A percentile compares a stretch with the other conserved stretches of the same genome.
These are phyloP conservation scores for Vaccinium darrowii DNA, from an alignment of 148 eudicot species.

Conservation along the genomic window DNA sequence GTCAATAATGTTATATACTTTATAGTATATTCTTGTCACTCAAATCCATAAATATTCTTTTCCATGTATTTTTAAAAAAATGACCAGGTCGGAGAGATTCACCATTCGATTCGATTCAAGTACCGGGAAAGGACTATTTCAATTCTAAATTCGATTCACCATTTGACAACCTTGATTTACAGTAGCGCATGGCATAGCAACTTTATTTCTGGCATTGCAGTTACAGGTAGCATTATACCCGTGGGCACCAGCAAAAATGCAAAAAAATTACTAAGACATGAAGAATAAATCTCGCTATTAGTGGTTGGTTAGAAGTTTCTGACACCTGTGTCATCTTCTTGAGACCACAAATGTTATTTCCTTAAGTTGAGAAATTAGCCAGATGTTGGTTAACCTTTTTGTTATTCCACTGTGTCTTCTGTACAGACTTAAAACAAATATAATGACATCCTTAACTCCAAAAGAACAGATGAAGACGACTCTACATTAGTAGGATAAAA, in stretches of 20 bases:
- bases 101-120: no score
- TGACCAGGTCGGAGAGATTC: no score
- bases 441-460: not conserved
- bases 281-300: not conserved
- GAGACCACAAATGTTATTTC: not conserved
- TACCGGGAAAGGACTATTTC: no score
- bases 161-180: not conserved
- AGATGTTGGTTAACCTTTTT: not conserved
- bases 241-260: not conserved
- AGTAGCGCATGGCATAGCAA: not conserved
- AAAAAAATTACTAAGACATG: not conserved
- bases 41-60: no score
- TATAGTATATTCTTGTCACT: no score
- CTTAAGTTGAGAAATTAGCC: not conserved
- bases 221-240: not conserved
- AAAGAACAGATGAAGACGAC: not conserved
- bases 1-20: no score
- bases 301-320: not conserved
- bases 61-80: no score
- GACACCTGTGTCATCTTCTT: not conserved
- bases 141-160: no score
- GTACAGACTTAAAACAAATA: not conserved
- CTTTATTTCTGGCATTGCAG: not conserved
- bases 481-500: not conserved
- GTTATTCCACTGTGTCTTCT: not conserved